Conservation (phyloP, 305 asterid species). For the Fraxinus greggii region DNA sequence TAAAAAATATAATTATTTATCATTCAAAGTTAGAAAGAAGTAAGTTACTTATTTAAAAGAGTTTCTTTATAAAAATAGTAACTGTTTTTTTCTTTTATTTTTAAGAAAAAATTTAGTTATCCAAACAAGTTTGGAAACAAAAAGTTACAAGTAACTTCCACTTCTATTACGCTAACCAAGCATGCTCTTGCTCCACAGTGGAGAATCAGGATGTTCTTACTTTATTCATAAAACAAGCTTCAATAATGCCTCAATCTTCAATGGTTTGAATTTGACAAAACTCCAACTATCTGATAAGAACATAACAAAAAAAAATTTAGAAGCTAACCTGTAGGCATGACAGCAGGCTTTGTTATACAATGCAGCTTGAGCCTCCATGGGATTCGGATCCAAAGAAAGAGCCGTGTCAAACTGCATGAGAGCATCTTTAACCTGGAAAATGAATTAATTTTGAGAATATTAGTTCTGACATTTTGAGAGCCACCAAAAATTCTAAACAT, state of each 20-base stretch:
- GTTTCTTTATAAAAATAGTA: background rate
- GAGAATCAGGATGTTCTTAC: background rate
- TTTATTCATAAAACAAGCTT: background rate
- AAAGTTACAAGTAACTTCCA: background rate
- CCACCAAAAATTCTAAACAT: constrained; percentile 9
- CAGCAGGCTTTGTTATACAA: constrained; percentile 95
- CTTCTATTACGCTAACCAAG: background rate
- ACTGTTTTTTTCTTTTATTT: background rate
- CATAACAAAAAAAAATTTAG: background rate
- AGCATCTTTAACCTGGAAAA: constrained; percentile 84
- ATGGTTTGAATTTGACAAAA: background rate
- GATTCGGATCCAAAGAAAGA: constrained; percentile 76
- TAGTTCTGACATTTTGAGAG: constrained; percentile 7
- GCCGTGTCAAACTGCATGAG: constrained; percentile 81
- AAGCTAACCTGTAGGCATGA: constrained; percentile 79
- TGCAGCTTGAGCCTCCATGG: constrained; percentile 87
- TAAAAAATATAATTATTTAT: background rate
- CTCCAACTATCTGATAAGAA: background rate
- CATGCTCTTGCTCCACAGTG: background rate
- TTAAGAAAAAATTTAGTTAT: background rate
- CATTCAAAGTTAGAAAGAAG: background rate
- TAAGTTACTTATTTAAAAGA: background rate
- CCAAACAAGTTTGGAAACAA: background rate
- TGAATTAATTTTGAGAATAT: background rate
- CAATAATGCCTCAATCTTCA: background rate